These are phyloP conservation scores for Capsicum chinense DNA, from an alignment of 257 asterid genomes.

Conservation along the genomic window DNA sequence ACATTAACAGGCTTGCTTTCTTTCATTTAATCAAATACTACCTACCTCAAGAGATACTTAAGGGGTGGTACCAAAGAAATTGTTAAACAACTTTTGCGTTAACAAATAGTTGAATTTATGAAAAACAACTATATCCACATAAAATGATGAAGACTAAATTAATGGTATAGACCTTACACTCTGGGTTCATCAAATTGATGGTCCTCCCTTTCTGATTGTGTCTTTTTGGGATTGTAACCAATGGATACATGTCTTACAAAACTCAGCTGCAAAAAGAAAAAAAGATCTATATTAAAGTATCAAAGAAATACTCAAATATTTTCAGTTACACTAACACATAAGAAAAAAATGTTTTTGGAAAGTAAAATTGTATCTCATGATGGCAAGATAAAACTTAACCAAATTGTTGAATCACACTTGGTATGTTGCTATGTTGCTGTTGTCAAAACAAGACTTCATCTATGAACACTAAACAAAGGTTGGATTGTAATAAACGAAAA, in stretches of 20 bases:
- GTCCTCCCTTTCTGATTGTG: conserved; percentile 40
- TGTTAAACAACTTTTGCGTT: background rate
- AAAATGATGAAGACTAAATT: conserved; percentile 1
- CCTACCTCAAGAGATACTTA: background rate
- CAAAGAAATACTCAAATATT: background rate
- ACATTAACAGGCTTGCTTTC: background rate
- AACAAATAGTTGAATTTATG: background rate
- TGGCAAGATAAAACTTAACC: background rate
- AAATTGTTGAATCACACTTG: too few relatives aligned
- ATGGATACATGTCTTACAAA: conserved; percentile 60
- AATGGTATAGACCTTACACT: conserved; percentile 47
- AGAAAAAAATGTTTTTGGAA: background rate
- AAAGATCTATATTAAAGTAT: background rate
- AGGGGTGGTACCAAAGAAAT: background rate
- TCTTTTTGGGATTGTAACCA: conserved; percentile 50
- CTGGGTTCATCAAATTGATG: conserved; percentile 35
- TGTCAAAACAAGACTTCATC: background rate
- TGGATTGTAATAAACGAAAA: background rate
- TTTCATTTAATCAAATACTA: background rate
- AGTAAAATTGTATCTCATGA: background rate
- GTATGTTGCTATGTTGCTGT: too few relatives aligned
- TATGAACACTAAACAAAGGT: background rate
- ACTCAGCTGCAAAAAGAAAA: conserved; percentile 62
- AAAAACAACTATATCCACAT: conserved; percentile 15
- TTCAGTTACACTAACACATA: background rate